phyloP scores from a whole-genome alignment of 164 flowering plant genomes.

The Chimonanthus praecox region DNA sequence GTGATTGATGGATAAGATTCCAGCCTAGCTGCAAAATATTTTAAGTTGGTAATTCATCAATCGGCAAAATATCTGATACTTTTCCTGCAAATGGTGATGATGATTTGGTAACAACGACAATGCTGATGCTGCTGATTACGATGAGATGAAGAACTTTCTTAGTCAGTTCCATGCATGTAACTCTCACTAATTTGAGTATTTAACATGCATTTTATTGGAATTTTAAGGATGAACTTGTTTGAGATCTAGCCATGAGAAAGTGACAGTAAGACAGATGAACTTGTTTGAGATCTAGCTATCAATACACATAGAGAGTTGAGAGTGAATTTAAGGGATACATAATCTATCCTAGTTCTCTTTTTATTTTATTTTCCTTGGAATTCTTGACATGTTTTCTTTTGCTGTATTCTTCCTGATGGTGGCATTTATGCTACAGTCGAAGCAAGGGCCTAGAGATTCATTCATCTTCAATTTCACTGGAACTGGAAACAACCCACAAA shows the following conservation, averaged over 20 bases:
- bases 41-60: slow-evolving; percentile 10
- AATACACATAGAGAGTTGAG: neutral
- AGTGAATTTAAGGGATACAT: neutral
- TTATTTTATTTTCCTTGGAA: neutral
- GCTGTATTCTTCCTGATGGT: neutral
- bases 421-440: too few relatives aligned
- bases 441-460: neutral
- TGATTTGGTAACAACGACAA: too few relatives aligned
- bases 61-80: neutral
- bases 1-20: slow-evolving; percentile 29
- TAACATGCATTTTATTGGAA: neutral
- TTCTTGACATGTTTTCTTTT: neutral
- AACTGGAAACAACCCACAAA: neutral
- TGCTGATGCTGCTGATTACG: too few relatives aligned
- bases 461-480: neutral
- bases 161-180: neutral
- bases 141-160: neutral
- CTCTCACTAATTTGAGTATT: neutral
- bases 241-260: neutral
- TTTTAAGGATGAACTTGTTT: neutral
- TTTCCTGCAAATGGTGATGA: too few relatives aligned
- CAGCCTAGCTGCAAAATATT: neutral
- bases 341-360: neutral
- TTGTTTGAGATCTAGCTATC: neutral
- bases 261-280: neutral